A percentile compares a stretch with the other conserved stretches of the same genome.
These are phyloP conservation scores for Nadsonia commutata DNA, from an alignment of 1,139 yeast genomes.

Conservation along the genomic window DNA sequence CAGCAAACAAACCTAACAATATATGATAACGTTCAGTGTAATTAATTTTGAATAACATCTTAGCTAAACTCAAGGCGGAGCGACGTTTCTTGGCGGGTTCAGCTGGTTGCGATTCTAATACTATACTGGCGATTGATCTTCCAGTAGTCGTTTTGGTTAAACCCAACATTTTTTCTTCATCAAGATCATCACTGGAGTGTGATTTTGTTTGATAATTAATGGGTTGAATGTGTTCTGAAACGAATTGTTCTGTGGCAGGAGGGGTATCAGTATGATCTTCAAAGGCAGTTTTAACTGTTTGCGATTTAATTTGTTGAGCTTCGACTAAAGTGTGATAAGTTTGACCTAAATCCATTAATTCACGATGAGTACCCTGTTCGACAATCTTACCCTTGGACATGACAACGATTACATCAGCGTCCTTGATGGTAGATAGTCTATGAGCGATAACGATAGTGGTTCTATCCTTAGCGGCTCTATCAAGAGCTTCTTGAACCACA, in stretches of 20 bases:
- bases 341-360: constrained; percentile 21
- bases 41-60: constrained; percentile 15
- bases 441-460: constrained; percentile 74
- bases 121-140: not conserved
- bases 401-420: constrained; percentile 30
- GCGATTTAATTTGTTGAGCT: constrained; percentile 17
- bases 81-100: not conserved
- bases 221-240: not conserved
- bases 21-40: constrained; percentile 16
- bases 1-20: constrained; percentile 19
- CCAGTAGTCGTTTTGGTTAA: not conserved
- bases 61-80: constrained; percentile 1
- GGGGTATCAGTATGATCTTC: not conserved
- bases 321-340: constrained; percentile 24
- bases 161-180: constrained; percentile 1
- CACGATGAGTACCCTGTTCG: constrained; percentile 30
- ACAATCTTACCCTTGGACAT: constrained; percentile 27
- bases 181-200: no score
- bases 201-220: no score
- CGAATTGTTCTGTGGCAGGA: no score
- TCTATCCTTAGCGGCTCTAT: constrained; percentile 44
- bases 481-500: constrained; percentile 35
- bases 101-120: not conserved
- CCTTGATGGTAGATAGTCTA: constrained; percentile 55
- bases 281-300: not conserved